These are phyloP conservation scores for Fragaria ananassa DNA, from an alignment of 306 rosid genomes.

Conservation along the genomic window DNA sequence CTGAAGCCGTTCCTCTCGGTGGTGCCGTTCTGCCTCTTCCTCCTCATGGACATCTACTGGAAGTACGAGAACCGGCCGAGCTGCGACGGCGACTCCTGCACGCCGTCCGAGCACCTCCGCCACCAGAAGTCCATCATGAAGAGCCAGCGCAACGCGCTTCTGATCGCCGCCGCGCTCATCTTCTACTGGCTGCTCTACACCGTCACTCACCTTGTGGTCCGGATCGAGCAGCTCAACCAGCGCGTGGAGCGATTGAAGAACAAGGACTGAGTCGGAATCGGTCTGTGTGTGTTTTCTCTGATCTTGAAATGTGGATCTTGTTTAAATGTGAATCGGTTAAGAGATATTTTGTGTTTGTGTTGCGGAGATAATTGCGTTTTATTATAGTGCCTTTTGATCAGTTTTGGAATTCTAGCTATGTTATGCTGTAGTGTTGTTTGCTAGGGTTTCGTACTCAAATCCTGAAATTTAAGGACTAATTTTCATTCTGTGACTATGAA, in stretches of 20 bases:
- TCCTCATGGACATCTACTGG: slow-evolving; percentile 94
- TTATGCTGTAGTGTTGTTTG: neutral
- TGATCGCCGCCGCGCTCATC: slow-evolving; percentile 75
- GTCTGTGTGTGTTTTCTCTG: neutral
- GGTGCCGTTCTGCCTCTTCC: slow-evolving; percentile 87
- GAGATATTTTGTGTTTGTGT: neutral
- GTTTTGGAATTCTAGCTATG: neutral
- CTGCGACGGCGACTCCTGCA: slow-evolving; percentile 75
- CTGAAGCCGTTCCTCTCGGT: slow-evolving; percentile 94
- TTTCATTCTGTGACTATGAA: neutral
- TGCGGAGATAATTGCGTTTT: neutral
- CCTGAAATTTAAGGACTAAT: neutral
- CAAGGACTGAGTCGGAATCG: slow-evolving; percentile 48
- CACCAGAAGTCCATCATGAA: slow-evolving; percentile 98
- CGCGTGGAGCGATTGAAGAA: slow-evolving; percentile 78
- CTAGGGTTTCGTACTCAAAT: neutral
- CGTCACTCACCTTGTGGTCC: slow-evolving; percentile 71
- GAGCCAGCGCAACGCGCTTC: slow-evolving; percentile 96
- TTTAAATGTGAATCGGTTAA: neutral
- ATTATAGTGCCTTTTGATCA: neutral
- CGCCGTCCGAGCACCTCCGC: slow-evolving; percentile 76
- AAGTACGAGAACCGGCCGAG: slow-evolving; percentile 77
- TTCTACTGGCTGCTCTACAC: slow-evolving; percentile 97
- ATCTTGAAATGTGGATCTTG: neutral
- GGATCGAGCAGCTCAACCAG: slow-evolving; percentile 81